Evolutionary conservation across 768 basidiomycete species (phyloP).

Genomic region (Naganishia friedmannii): DNA sequence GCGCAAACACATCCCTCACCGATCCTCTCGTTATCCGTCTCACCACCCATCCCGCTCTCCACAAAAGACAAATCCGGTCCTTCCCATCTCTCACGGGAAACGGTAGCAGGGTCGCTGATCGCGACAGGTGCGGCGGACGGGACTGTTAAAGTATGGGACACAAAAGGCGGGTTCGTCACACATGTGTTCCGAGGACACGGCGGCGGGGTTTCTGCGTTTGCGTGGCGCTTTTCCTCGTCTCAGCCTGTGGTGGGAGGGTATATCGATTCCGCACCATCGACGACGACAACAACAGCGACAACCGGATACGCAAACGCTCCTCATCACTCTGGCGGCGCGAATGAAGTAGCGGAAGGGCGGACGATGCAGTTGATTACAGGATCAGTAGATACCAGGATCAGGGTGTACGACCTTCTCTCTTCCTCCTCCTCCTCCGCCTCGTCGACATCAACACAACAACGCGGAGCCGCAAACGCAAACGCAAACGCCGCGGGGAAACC

Average conservation of each 20-base stretch:
- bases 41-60: slow-evolving; percentile 65
- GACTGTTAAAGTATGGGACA: slow-evolving; percentile 94
- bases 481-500: slow-evolving; percentile 57
- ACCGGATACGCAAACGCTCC: slow-evolving; percentile 43
- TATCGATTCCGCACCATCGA: too few relatives aligned
- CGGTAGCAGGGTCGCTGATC: slow-evolving; percentile 63
- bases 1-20: slow-evolving; percentile 79
- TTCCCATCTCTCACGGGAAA: slow-evolving; percentile 13
- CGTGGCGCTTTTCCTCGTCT: slow-evolving; percentile 70
- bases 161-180: slow-evolving; percentile 78
- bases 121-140: slow-evolving; percentile 97
- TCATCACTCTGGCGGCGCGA: background rate
- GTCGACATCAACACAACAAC: too few relatives aligned
- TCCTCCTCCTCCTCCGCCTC: slow-evolving; percentile 57
- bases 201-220: slow-evolving; percentile 88
- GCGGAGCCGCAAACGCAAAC: background rate
- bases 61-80: background rate
- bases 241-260: background rate
- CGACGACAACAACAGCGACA: slow-evolving; percentile 18
- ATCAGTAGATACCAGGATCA: slow-evolving; percentile 83
- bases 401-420: slow-evolving; percentile 81
- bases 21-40: slow-evolving; percentile 75
- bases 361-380: slow-evolving; percentile 82
- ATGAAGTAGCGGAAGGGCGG: background rate
- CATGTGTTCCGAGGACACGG: slow-evolving; percentile 96